Percentiles rank a stretch among this genome's conserved stretches.
phyloP scores from a whole-genome alignment of 228 moss, liverwort and hornwort genomes.

The Sphagnum fallax region DNA sequence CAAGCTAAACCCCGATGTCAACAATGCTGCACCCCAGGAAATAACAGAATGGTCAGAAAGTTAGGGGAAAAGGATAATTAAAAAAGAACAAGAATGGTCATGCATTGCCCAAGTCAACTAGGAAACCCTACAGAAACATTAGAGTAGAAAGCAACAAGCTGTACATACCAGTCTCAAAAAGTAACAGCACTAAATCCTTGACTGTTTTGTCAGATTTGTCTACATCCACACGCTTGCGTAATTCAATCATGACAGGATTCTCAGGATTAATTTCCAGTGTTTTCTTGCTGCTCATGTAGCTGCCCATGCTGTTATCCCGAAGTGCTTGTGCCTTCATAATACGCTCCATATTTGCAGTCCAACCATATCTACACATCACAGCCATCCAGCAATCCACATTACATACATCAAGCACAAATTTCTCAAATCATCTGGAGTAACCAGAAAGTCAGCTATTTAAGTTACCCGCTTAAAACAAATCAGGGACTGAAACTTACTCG shows the following conservation, averaged over 20 bases:
- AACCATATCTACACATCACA: slow-evolving; percentile 4
- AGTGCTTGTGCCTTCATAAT: slow-evolving; percentile 26
- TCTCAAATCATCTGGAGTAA: too few relatives aligned
- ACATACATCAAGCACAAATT: too few relatives aligned
- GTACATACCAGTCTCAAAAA: slow-evolving; percentile 7
- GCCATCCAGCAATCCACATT: background rate
- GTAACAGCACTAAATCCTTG: slow-evolving; percentile 13
- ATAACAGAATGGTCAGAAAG: background rate
- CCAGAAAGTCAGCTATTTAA: background rate
- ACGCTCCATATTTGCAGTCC: slow-evolving; percentile 22
- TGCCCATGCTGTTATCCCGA: slow-evolving; percentile 16
- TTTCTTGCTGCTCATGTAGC: slow-evolving; percentile 20
- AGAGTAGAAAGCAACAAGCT: background rate
- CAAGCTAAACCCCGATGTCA: slow-evolving; percentile 17
- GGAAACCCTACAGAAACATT: too few relatives aligned
- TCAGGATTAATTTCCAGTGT: slow-evolving; percentile 18
- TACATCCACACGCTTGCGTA: slow-evolving; percentile 12
- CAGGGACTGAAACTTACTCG: slow-evolving; percentile 4
- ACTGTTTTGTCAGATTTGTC: slow-evolving; percentile 20
- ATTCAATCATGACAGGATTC: slow-evolving; percentile 13
- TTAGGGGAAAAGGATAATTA: background rate
- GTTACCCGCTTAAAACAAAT: too few relatives aligned
- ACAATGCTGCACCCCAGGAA: background rate
- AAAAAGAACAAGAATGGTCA: background rate
- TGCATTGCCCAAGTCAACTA: background rate